Conservation (phyloP, 352 stramenopile species). For the Phytopythium litorale region DNA sequence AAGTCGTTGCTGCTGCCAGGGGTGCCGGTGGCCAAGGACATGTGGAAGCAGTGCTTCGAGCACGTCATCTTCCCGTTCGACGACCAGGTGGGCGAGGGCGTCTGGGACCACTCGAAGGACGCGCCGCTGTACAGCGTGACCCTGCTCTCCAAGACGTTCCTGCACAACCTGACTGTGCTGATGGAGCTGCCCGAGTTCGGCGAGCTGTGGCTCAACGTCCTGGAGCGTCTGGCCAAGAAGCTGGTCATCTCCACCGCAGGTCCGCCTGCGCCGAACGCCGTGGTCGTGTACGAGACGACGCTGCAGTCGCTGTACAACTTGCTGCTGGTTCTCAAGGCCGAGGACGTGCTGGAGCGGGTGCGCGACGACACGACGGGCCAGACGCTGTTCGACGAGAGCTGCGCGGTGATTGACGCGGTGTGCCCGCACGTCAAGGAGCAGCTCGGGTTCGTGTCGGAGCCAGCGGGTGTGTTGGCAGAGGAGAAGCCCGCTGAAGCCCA, state of each 20-base stretch:
- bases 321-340: slow-evolving; percentile 76
- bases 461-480: slow-evolving; percentile 1
- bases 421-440: slow-evolving; percentile 79
- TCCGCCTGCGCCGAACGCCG: slow-evolving; percentile 37
- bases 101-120: slow-evolving; percentile 53
- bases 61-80: slow-evolving; percentile 88
- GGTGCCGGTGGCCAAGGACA: slow-evolving; percentile 61
- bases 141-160: slow-evolving; percentile 82
- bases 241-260: slow-evolving; percentile 24
- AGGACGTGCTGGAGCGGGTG: slow-evolving; percentile 61
- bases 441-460: slow-evolving; percentile 38
- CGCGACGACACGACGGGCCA: slow-evolving; percentile 34
- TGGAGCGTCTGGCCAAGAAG: slow-evolving; percentile 72
- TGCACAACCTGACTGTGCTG: slow-evolving; percentile 78
- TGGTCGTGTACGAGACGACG: slow-evolving; percentile 81
- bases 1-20: slow-evolving; percentile 75
- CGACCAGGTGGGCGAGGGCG: slow-evolving; percentile 65
- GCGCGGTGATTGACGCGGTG: slow-evolving; percentile 63
- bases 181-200: slow-evolving; percentile 63
- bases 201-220: slow-evolving; percentile 72
- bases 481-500: neutral
- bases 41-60: slow-evolving; percentile 82
- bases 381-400: slow-evolving; percentile 69
- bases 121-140: slow-evolving; percentile 79
- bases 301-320: slow-evolving; percentile 86